Percentiles rank a stretch among this genome's conserved stretches.
phyloP scores from a whole-genome alignment of 192 early-diverging fungal species.

The Coemansia javaensis region DNA sequence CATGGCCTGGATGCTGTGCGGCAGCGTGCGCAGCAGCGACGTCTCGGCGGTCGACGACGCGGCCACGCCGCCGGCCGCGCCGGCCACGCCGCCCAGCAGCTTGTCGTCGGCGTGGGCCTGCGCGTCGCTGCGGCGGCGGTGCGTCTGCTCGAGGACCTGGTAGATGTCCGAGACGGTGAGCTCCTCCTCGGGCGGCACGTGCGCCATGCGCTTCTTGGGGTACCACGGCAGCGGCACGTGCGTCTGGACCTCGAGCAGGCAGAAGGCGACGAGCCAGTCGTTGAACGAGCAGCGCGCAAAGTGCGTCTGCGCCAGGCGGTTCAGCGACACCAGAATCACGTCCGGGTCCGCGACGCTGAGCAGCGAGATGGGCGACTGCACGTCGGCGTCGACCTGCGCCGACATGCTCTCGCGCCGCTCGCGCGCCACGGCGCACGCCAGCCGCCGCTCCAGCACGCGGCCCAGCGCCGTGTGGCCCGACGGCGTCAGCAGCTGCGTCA shows the following conservation, averaged over 20 bases:
- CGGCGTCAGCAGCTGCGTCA: conserved; percentile 28
- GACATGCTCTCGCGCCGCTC: conserved; percentile 23
- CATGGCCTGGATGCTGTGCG: conserved; percentile 61
- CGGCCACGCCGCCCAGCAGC: conserved; percentile 8
- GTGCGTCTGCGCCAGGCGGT: conserved; percentile 43
- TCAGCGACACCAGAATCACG: conserved; percentile 33
- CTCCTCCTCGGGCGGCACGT: conserved; percentile 55
- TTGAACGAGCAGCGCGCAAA: conserved; percentile 49
- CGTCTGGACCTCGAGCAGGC: conserved; percentile 50
- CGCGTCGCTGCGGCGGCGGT: conserved; percentile 22
- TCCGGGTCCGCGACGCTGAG: conserved; percentile 29
- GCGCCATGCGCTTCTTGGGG: conserved; percentile 38
- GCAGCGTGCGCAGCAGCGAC: conserved; percentile 55
- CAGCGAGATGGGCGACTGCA: conserved; percentile 27
- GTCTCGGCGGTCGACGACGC: conserved; percentile 45
- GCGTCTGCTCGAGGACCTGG: conserved; percentile 56
- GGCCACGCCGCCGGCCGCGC: not conserved
- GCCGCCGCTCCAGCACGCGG: conserved; percentile 28
- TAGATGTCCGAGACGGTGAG: conserved; percentile 62
- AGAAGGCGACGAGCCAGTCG: conserved; percentile 51
- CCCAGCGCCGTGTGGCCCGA: conserved; percentile 28
- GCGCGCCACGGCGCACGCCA: conserved; percentile 23
- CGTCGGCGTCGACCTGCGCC: conserved; percentile 10
- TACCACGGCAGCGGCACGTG: conserved; percentile 50
- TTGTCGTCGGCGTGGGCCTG: conserved; percentile 23